Evolutionary conservation across 495 filamentous ascomycete genomes (phyloP).

Genomic region (Cladorrhinum samala): DNA sequence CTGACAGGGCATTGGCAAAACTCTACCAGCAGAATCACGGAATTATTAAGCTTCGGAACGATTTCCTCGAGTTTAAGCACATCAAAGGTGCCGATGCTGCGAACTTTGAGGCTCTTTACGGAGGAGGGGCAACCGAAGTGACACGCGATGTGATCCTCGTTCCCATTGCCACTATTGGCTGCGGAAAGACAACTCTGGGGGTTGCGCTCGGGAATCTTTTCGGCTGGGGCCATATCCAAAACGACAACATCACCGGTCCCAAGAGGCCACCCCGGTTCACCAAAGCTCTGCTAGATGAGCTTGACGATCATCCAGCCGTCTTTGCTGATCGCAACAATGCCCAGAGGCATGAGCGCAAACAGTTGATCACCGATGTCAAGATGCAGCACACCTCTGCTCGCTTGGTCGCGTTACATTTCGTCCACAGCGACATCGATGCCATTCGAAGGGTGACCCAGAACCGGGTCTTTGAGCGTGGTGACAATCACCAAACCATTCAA

Average conservation of each 20-base stretch:
- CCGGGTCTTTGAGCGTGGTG: conserved; percentile 76
- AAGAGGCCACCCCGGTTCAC: conserved; percentile 68
- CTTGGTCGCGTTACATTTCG: conserved; percentile 88
- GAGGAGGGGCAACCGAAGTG: conserved; percentile 35
- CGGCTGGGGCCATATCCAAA: conserved; percentile 90
- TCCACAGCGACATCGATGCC: conserved; percentile 64
- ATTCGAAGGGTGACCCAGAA: conserved; percentile 71
- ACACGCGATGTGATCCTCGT: conserved; percentile 65
- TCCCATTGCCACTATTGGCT: conserved; percentile 87
- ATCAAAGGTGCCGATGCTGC: conserved; percentile 72
- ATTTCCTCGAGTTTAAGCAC: conserved; percentile 73
- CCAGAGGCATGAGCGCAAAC: conserved; percentile 74
- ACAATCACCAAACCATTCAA: conserved; percentile 98
- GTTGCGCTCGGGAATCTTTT: conserved; percentile 78
- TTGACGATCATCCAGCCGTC: conserved; percentile 61
- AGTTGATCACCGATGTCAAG: conserved; percentile 75
- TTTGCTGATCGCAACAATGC: conserved; percentile 95
- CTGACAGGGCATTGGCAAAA: conserved; percentile 55
- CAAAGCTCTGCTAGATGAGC: conserved; percentile 51
- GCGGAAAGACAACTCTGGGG: conserved; percentile 92
- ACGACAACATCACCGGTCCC: conserved; percentile 87
- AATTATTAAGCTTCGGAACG: conserved; percentile 87
- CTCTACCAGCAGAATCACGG: conserved; percentile 82
- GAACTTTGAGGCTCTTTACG: conserved; percentile 33
- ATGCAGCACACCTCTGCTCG: conserved; percentile 52